phyloP scores from a whole-genome alignment of 164 flowering plant genomes.

The Warburgia ugandensis region DNA sequence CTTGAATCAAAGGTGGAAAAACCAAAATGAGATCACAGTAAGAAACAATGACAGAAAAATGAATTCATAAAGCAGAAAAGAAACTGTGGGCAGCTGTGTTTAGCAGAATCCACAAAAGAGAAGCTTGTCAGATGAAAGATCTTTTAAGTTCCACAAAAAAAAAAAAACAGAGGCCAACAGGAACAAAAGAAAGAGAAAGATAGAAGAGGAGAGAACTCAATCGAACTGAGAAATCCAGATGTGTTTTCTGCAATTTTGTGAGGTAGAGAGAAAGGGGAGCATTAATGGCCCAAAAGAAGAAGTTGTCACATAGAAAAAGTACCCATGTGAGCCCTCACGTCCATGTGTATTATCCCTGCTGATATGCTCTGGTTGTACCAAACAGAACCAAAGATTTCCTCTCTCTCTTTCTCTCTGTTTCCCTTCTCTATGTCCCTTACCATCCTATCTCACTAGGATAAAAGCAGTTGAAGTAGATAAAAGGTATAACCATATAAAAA shows the following conservation, averaged over 20 bases:
- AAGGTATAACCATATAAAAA: not conserved
- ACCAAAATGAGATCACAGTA: too few species aligned
- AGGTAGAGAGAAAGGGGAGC: slow-evolving; percentile 10
- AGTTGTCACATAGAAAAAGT: slow-evolving; percentile 23
- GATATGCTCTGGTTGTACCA: slow-evolving; percentile 23
- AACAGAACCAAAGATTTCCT: slow-evolving; percentile 8
- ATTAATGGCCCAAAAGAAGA: slow-evolving; percentile 21
- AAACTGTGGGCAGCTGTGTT: not conserved
- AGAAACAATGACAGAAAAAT: not conserved
- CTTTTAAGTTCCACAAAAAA: too few species aligned
- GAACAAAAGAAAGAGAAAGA: not conserved
- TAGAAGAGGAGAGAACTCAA: not conserved
- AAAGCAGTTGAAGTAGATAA: not conserved
- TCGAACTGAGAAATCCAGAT: not conserved
- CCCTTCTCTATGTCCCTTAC: not conserved
- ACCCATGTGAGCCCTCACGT: slow-evolving; percentile 27
- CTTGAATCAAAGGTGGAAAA: too few species aligned
- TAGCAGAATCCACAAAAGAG: not conserved
- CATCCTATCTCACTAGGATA: not conserved
- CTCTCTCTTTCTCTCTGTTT: slow-evolving; percentile 5
- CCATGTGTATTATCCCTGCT: slow-evolving; percentile 16
- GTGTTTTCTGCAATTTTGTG: slow-evolving; percentile 13
- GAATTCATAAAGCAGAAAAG: not conserved
- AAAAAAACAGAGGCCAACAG: not conserved
- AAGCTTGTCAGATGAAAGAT: not conserved